phyloP scores from a whole-genome alignment of 2,329 filamentous ascomycete species.

The Dactylellina parvicollis region DNA sequence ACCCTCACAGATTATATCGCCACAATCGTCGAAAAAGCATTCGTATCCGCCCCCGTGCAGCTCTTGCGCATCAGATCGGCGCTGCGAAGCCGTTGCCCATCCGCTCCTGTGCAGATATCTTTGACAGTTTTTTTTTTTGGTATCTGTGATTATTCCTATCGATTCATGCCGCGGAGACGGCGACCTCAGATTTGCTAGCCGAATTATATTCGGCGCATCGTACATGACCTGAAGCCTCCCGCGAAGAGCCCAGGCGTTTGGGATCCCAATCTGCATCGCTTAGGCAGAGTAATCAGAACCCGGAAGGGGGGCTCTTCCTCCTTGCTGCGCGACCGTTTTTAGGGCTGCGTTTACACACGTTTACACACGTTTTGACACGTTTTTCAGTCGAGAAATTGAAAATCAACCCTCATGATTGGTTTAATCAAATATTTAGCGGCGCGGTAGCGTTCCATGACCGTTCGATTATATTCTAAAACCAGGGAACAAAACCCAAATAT shows the following conservation, averaged over 20 bases:
- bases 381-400: too few relatives aligned
- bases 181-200: background rate
- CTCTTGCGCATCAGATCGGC: background rate
- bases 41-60: background rate
- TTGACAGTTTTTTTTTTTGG: too few relatives aligned
- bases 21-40: background rate
- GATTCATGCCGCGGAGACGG: background rate
- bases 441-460: too few relatives aligned
- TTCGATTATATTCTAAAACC: background rate
- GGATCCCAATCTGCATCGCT: constrained; percentile 39
- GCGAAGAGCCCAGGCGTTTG: constrained; percentile 32
- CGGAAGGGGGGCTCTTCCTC: too few relatives aligned
- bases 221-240: constrained; percentile 14
- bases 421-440: too few relatives aligned
- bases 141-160: background rate
- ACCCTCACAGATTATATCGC: background rate
- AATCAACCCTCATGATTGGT: too few relatives aligned
- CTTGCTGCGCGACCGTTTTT: constrained; percentile 11
- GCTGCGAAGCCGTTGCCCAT: background rate
- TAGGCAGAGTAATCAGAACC: constrained; percentile 38
- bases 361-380: too few relatives aligned
- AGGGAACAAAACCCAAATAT: too few relatives aligned
- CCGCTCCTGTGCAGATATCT: background rate
- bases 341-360: too few relatives aligned
- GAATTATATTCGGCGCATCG: constrained; percentile 3